A percentile compares a stretch with the other conserved stretches of the same genome.
Evolutionary conservation across 306 rosid genomes (phyloP).

Genomic region (Pyrus communis): DNA sequence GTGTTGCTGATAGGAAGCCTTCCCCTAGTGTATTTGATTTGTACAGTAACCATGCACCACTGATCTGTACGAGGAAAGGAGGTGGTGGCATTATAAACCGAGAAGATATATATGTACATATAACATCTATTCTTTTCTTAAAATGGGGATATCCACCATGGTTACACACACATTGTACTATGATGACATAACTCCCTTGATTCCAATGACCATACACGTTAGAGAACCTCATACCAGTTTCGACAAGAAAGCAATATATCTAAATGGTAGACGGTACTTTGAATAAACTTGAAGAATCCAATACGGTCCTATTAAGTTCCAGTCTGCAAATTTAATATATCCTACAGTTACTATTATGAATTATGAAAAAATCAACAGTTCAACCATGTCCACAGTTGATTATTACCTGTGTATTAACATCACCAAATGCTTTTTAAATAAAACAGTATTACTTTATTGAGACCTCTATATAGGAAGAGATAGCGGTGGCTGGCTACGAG

Average conservation of each 20-base stretch:
- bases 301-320: neutral
- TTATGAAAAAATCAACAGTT: neutral
- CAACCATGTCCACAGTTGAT: neutral
- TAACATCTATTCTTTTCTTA: neutral
- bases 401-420: neutral
- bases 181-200: neutral
- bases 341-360: neutral
- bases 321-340: no score
- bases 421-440: neutral
- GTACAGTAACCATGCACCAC: constrained; percentile 82
- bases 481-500: no score
- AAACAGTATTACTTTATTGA: neutral
- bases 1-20: constrained; percentile 83
- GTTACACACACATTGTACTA: neutral
- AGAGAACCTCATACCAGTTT: neutral
- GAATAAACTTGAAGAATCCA: neutral
- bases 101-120: neutral
- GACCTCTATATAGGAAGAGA: no score
- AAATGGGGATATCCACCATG: neutral
- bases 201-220: neutral
- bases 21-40: constrained; percentile 70
- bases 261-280: neutral
- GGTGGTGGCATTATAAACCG: neutral
- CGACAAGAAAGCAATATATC: neutral
- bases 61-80: constrained; percentile 44